Evolutionary conservation across 2,329 filamentous ascomycete genomes (phyloP).

Genomic region (Fusarium haematococcum): DNA sequence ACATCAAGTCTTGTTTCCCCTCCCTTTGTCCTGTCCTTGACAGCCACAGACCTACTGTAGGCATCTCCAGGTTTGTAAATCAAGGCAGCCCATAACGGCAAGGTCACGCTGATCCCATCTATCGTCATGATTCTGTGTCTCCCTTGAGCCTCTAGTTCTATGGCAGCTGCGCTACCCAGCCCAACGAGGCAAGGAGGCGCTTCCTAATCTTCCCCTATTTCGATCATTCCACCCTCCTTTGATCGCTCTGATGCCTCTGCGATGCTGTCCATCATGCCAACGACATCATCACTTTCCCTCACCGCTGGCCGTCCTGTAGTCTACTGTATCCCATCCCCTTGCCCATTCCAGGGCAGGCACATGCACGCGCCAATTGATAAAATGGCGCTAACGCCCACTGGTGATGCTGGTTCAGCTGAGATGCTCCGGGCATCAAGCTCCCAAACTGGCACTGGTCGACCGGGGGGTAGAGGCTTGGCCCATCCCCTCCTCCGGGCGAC

Average conservation of each 20-base stretch:
- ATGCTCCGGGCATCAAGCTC: slow-evolving; percentile 24
- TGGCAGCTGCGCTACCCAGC: background rate
- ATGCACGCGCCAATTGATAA: slow-evolving; percentile 16
- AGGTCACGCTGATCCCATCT: slow-evolving; percentile 23
- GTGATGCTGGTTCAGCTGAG: slow-evolving; percentile 46
- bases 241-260: slow-evolving; percentile 2
- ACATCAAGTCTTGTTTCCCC: slow-evolving; percentile 26
- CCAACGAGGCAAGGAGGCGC: slow-evolving; percentile 11
- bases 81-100: slow-evolving; percentile 10
- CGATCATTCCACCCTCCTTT: slow-evolving; percentile 27
- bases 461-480: slow-evolving; percentile 5
- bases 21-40: background rate
- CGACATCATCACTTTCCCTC: slow-evolving; percentile 31
- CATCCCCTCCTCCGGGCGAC: slow-evolving; percentile 4
- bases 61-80: slow-evolving; percentile 18
- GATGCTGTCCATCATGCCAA: slow-evolving; percentile 7
- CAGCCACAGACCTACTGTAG: too few species aligned
- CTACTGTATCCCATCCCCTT: background rate
- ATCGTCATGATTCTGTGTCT: slow-evolving; percentile 2
- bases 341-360: slow-evolving; percentile 29
- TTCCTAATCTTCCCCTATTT: slow-evolving; percentile 15
- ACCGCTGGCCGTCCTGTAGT: background rate
- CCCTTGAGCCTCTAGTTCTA: background rate
- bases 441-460: slow-evolving; percentile 14
- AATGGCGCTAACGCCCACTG: slow-evolving; percentile 28